Evolutionary conservation across 2,329 filamentous ascomycete species (phyloP).

Genomic region (Phialophora tarda): DNA sequence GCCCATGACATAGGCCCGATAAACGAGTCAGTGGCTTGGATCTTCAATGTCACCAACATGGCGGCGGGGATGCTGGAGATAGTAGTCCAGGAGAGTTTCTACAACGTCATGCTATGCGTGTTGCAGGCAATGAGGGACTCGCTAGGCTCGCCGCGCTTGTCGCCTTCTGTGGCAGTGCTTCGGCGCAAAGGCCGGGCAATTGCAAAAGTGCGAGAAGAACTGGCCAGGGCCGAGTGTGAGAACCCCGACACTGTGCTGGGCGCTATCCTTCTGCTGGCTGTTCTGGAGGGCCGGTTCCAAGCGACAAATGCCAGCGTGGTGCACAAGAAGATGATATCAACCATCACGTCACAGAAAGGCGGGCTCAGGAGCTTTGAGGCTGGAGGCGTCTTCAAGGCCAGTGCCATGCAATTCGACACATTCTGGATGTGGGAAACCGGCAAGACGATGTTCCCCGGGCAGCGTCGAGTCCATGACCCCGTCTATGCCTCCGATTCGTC

Average conservation of each 20-base stretch:
- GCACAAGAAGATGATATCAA: slow-evolving; percentile 14
- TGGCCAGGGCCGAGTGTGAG: neutral
- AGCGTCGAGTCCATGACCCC: slow-evolving; percentile 11
- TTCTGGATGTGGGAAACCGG: slow-evolving; percentile 15
- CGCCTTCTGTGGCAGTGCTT: slow-evolving; percentile 10
- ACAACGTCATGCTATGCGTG: slow-evolving; percentile 1
- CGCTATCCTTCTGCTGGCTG: slow-evolving; percentile 14
- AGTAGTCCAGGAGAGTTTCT: neutral
- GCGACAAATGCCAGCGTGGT: neutral
- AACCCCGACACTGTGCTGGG: neutral
- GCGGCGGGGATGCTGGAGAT: neutral
- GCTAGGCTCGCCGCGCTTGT: neutral
- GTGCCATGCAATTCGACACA: slow-evolving; percentile 19
- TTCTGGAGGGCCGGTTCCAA: slow-evolving; percentile 8
- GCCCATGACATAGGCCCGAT: slow-evolving; percentile 7
- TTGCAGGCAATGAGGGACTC: slow-evolving; percentile 3
- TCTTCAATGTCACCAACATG: slow-evolving; percentile 14
- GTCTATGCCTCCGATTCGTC: slow-evolving; percentile 5
- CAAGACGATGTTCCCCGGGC: slow-evolving; percentile 15
- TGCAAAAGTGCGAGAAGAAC: neutral
- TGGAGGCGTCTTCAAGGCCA: slow-evolving; percentile 7
- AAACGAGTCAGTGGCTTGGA: slow-evolving; percentile 2
- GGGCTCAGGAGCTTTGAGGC: slow-evolving; percentile 7
- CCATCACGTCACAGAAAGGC: slow-evolving; percentile 4
- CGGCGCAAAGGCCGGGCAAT: slow-evolving; percentile 15